phyloP scores from a whole-genome alignment of 306 rosid genomes.

The Alnus rubra region DNA sequence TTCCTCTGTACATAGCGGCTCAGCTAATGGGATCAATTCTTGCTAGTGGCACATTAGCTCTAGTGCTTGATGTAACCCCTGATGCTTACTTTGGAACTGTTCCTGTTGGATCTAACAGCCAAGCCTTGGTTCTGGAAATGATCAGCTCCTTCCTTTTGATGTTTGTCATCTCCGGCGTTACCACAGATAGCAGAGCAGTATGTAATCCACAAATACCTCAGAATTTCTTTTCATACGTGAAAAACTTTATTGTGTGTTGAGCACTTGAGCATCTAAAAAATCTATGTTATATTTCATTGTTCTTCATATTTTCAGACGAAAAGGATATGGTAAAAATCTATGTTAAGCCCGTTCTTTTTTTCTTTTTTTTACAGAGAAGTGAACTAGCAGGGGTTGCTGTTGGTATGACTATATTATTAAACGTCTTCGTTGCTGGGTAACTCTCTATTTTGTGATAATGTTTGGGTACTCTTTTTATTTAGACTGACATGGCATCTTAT shows the following conservation, averaged over 20 bases:
- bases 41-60: constrained; percentile 34
- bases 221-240: not conserved
- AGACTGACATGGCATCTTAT: no score
- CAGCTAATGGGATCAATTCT: constrained; percentile 36
- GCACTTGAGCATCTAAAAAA: no score
- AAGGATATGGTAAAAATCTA: no score
- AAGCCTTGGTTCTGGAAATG: constrained; percentile 32
- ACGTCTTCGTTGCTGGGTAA: constrained; percentile 45
- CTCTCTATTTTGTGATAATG: not conserved
- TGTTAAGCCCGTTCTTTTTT: not conserved
- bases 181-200: constrained; percentile 42
- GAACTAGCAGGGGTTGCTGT: constrained; percentile 32
- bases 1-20: constrained; percentile 33
- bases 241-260: not conserved
- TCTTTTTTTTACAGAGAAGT: constrained; percentile 25
- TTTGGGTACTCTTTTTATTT: no score
- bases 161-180: constrained; percentile 39
- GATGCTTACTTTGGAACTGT: constrained; percentile 35
- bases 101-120: constrained; percentile 35
- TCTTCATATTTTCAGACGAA: no score
- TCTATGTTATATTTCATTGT: no score
- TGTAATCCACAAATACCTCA: not conserved
- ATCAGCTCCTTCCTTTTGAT: constrained; percentile 38
- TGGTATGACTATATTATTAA: constrained; percentile 42
- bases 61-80: constrained; percentile 23